Percentiles rank a stretch among this genome's conserved stretches.
These are phyloP conservation scores for Brassica balearica DNA, from an alignment of 441 rosid species.

Conservation along the genomic window DNA sequence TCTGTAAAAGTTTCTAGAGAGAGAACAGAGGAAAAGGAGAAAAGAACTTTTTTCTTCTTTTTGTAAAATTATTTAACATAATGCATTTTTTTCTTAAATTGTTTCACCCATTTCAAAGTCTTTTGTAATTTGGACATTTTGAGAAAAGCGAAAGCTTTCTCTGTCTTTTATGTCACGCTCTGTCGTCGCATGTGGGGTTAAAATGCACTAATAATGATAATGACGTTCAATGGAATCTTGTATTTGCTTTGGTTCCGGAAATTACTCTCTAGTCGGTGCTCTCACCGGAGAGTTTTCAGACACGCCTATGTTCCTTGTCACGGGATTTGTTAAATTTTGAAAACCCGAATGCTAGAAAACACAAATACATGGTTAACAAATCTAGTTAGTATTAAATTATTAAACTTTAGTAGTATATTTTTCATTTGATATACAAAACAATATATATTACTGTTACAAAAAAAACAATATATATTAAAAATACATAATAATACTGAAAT, in stretches of 20 bases:
- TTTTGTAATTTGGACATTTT: conserved; percentile 33
- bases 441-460: no score
- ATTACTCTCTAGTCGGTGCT: background rate
- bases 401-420: no score
- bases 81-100: background rate
- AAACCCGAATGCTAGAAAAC: background rate
- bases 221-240: conserved; percentile 34
- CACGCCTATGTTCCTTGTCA: background rate
- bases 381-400: no score
- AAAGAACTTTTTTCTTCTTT: no score
- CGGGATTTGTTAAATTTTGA: background rate
- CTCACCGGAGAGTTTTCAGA: background rate
- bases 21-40: no score
- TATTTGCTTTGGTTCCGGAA: background rate
- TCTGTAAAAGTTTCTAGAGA: no score
- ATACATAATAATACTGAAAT: no score
- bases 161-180: conserved; percentile 37
- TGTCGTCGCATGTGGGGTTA: conserved; percentile 32
- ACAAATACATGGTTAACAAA: background rate
- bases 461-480: no score
- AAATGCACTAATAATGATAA: conserved; percentile 27
- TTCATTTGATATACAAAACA: no score
- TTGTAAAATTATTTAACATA: background rate
- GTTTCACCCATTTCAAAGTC: conserved; percentile 21
- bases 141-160: background rate